phyloP scores from a whole-genome alignment of 768 basidiomycete species.

The Leccinum boreale region DNA sequence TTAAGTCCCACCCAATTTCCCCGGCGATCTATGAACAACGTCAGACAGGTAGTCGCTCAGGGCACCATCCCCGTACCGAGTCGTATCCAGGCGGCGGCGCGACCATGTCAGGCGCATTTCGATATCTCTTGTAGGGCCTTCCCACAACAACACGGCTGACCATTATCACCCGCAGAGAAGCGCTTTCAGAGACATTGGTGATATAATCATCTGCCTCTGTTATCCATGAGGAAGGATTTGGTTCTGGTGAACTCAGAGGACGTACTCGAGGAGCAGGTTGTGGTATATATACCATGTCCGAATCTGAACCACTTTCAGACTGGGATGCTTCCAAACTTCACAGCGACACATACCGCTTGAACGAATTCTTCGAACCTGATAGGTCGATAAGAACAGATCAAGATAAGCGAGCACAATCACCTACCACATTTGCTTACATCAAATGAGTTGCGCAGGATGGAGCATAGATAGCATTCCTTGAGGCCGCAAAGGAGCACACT shows the following conservation, averaged over 20 bases:
- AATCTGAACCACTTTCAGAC: slow-evolving; percentile 40
- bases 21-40: slow-evolving; percentile 47
- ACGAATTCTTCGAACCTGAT: slow-evolving; percentile 53
- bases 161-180: slow-evolving; percentile 48
- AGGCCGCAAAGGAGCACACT: slow-evolving; percentile 48
- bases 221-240: slow-evolving; percentile 3
- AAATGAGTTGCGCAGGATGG: slow-evolving; percentile 56
- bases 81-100: slow-evolving; percentile 57
- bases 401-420: slow-evolving; percentile 14
- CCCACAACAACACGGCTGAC: slow-evolving; percentile 66
- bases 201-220: slow-evolving; percentile 68
- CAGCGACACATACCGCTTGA: slow-evolving; percentile 38
- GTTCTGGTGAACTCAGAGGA: neutral
- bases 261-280: slow-evolving; percentile 63
- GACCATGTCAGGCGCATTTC: slow-evolving; percentile 46
- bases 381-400: slow-evolving; percentile 8
- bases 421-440: slow-evolving; percentile 57
- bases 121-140: slow-evolving; percentile 46
- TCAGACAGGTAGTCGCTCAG: neutral
- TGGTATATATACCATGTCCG: slow-evolving; percentile 68
- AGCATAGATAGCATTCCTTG: slow-evolving; percentile 52
- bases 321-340: neutral
- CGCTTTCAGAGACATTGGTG: slow-evolving; percentile 38
- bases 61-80: slow-evolving; percentile 41
- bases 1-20: slow-evolving; percentile 60